A percentile compares a stretch with the other conserved stretches of the same genome.
These are phyloP conservation scores for Micractinium conductrix DNA, from an alignment of 139 green algal genomes.

Conservation along the genomic window DNA sequence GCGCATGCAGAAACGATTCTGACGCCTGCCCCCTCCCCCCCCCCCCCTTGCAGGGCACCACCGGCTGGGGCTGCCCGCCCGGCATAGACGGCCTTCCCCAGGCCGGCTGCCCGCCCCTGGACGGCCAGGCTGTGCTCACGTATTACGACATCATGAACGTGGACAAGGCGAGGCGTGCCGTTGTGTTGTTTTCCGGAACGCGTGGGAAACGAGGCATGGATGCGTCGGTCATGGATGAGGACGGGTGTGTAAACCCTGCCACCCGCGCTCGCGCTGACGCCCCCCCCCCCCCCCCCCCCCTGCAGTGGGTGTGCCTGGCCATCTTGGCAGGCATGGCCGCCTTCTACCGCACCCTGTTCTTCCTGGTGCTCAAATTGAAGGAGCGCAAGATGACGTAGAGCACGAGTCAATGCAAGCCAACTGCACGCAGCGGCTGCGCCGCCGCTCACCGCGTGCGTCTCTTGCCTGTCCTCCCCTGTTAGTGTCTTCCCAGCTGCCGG, in stretches of 20 bases:
- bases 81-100: background rate
- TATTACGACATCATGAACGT: slow-evolving; percentile 52
- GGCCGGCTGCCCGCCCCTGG: no score
- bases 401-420: no score
- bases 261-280: background rate
- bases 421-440: background rate
- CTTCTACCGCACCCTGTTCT: slow-evolving; percentile 67
- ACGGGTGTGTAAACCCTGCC: no score
- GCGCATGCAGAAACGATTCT: background rate
- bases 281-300: no score
- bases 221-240: background rate
- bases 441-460: no score
- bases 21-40: background rate
- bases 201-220: background rate
- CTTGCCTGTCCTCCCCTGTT: no score
- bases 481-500: no score
- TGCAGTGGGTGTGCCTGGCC: slow-evolving; percentile 46
- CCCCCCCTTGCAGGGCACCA: slow-evolving; percentile 31
- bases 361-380: slow-evolving; percentile 50
- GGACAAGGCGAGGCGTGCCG: slow-evolving; percentile 21
- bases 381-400: slow-evolving; percentile 37
- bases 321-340: slow-evolving; percentile 54
- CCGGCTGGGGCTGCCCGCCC: slow-evolving; percentile 58
- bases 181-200: no score
- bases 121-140: slow-evolving; percentile 44